Evolutionary conservation across 1,139 yeast genomes (phyloP), one percentile per base, ranked within the genome.

Genomic region (Arxiozyma slooffiae): DNA sequence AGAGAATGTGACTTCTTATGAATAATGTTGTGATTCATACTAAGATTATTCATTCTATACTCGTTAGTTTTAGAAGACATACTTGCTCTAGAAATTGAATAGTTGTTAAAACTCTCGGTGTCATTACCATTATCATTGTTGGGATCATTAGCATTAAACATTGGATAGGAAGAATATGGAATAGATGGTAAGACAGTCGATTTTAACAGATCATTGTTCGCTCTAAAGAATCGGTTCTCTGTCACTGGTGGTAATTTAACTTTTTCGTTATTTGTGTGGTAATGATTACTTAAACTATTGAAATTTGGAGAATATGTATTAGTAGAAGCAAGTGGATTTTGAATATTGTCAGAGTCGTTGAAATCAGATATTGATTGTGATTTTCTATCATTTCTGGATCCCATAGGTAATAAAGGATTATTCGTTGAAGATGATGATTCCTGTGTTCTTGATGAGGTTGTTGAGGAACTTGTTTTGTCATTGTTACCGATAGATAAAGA

Each of bases 141-240:
- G 9, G 2, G 6, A 26, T 3, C 14, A 26, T 20, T 30, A 14
- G 14, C 22, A 40, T 41, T 30, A 21, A 36, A 41, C 21, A 41
- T 26, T 17, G 50, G 50, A 23, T 44, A 47, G 4, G 48, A 38
- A 14, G 50, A 24, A 40, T 45, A 48, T 26, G 46, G 49, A 20
- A 38, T 20, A 22, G 48, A 44, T 34, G 48, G 48, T 17, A 46
- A 23, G 2, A 40, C 48, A 3, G 44, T 38, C 14, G 39, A 22
- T 17, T 22, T 34, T 34, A 34, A 39, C 26, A n/a, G 40, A 34
- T 36, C 37, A n/a, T 21, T 23, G 23, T 22, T 21, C 11, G 38
- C 39, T 22, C 41, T 46, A 18, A 40, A 40, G 21, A 40, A 46
- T 36, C 34, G 43, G 17, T 40, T 46, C 22, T 40, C 38, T 7